Evolutionary conservation across 495 filamentous ascomycete genomes (phyloP), one percentile per base, ranked within the genome.

Genomic region (Aspergillus diversus): DNA sequence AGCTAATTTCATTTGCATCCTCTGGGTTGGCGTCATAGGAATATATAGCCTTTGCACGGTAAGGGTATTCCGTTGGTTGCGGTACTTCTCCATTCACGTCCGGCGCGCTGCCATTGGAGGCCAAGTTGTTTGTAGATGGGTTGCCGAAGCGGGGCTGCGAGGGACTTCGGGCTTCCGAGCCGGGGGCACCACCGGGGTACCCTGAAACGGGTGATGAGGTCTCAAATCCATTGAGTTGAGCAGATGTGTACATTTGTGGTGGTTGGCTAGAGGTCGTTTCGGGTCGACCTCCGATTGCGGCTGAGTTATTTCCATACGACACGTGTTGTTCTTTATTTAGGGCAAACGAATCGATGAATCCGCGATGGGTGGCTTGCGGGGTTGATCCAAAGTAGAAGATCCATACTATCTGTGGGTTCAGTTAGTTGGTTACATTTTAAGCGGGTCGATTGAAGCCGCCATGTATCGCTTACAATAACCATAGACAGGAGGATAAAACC

Each of bases 381-480:
- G 91, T 88, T 7, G 95, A 97, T 60, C 95, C 95, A 69, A 96
- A 99, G 79, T 98, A 97, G 79, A 97, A 96, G 63, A 98, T 97
- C 95, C 95, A 99, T 52, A 98, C 86, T 69, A 97, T 91, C 94
- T 97, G 69, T n/a, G 8, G 12, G 13, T 15, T 4, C 4, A 11
- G 56, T 72, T 39, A 74, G 66, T 54, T 33, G 7, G 4, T 16
- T 17, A 42, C 43, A 47, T 7, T 31, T 21, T 5, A 46, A 15
- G 17, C 9, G 50, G 37, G 13, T 5, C 0, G 7, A 27, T n/a
- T 15, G 4, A 13, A 5, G 17, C 7, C 21, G 8, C 16, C n/a
- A n/a, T n/a, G n/a, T n/a, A n/a, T n/a, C 5, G 82, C 89, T 71
- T 83, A 97, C 94, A 71, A 90, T 86, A 57, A 98, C 88, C 87